Evolutionary conservation across 208 protist species (phyloP).

Genomic region (Herpetomonas samuelpessoai): DNA sequence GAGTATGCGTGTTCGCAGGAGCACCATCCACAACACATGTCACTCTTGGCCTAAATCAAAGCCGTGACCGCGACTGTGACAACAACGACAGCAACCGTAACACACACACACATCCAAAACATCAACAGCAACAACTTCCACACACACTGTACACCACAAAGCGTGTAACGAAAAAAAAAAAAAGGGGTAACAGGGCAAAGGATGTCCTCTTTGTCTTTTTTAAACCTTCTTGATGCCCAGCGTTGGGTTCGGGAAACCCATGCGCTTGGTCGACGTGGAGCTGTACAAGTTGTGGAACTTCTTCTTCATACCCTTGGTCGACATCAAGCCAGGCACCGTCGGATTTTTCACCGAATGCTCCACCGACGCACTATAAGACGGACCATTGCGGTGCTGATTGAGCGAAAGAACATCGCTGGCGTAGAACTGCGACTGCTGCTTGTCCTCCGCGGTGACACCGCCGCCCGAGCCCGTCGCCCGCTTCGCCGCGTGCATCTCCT

Average conservation of each 20-base stretch:
- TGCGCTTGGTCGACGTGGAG: constrained; percentile 84
- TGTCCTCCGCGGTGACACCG: constrained; percentile 60
- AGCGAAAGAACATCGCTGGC: constrained; percentile 50
- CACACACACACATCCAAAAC: too few species aligned
- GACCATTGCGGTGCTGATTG: constrained; percentile 52
- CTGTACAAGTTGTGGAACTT: constrained; percentile 92
- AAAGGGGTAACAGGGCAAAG: too few species aligned
- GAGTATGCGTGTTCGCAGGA: too few species aligned
- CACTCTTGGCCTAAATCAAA: too few species aligned
- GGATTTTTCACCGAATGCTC: constrained; percentile 81
- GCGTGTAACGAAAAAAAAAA: too few species aligned
- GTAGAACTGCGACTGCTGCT: constrained; percentile 81
- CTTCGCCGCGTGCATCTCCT: constrained; percentile 41
- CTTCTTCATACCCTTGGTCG: constrained; percentile 90
- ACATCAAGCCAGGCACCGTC: constrained; percentile 88
- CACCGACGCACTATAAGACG: constrained; percentile 55
- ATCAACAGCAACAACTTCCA: too few species aligned
- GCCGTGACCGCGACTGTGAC: too few species aligned
- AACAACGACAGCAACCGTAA: too few species aligned
- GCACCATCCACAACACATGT: too few species aligned
- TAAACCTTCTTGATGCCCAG: constrained; percentile 88
- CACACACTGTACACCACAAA: too few species aligned
- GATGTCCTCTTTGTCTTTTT: too few species aligned
- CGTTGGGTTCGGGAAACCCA: constrained; percentile 85
- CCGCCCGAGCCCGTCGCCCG: constrained; percentile 32